phyloP scores from a whole-genome alignment of 1,284 basidiomycete genomes.

The Microbotryum silenes-acaulis region DNA sequence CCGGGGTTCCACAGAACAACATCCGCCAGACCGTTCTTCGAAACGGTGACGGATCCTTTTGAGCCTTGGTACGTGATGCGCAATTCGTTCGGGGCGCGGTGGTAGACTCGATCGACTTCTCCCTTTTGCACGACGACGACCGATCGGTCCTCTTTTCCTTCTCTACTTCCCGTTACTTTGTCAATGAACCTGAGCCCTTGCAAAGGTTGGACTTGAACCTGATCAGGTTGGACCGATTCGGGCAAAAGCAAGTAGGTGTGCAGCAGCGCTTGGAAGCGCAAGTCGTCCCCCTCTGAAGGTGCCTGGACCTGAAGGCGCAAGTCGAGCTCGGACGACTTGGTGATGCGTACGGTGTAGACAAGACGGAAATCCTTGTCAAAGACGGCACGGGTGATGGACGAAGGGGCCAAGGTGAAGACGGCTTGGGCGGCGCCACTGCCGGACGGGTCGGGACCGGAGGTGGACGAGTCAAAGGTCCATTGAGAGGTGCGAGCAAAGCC shows the following conservation, averaged over 20 bases:
- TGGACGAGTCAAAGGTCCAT: conserved; percentile 20
- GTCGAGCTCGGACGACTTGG: conserved; percentile 3
- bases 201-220: conserved; percentile 27
- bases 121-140: conserved; percentile 28
- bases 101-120: conserved; percentile 37
- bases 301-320: conserved; percentile 20
- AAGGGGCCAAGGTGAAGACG: conserved; percentile 17
- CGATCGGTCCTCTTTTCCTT: conserved; percentile 15
- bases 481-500: conserved; percentile 34
- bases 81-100: conserved; percentile 24
- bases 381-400: conserved; percentile 24
- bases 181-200: conserved; percentile 33
- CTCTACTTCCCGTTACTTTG: conserved; percentile 27
- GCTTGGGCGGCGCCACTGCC: conserved; percentile 26
- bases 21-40: conserved; percentile 22
- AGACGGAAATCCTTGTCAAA: conserved; percentile 27
- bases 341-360: conserved; percentile 36
- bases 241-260: conserved; percentile 41
- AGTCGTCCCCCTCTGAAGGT: conserved; percentile 9
- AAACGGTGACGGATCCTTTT: conserved; percentile 32
- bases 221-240: conserved; percentile 19
- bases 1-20: conserved; percentile 43
- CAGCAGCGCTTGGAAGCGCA: conserved; percentile 42
- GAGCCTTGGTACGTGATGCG: conserved; percentile 25
- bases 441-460: conserved; percentile 5